Base-by-base conservation (phyloP, 2,329 filamentous ascomycete genomes). In the Trichoderma pleuroti region DNA sequence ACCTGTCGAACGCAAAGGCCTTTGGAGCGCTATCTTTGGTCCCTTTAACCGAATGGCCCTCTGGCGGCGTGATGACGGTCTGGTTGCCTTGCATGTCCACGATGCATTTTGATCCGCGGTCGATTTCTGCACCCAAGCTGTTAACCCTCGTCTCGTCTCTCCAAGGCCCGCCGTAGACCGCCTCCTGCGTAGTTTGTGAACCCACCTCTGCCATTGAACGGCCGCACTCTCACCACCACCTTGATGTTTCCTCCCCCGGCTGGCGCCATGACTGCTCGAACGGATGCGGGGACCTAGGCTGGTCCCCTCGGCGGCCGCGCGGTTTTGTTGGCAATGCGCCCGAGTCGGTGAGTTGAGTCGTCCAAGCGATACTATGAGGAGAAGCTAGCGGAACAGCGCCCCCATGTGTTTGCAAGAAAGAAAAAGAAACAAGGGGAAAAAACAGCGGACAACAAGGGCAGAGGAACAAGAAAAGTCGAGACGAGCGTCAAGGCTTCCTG, bases 171-270 rank as follows among this genome's bases (percentile, higher is more conserved):
- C 46, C 28, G 42, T 32, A 36, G 32, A 18, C 63, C 21, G 36
- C 34, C 46, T 65, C 12, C 64, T 21, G 26, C 42, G 21, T 39
- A 42, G 62, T 67, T 46, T 69, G 60, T 70, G 6, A 56, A 76
- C 85, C 72, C 86, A 95, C 94, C 93, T 95, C 94, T 90, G 78
- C 90, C 90, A 82, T 99, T 99, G 85, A 99, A 99, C 64, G 96
- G 96, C 80, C 96, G 90, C 77, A 92, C 91, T 84, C 96, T 90
- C 86, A 99, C 96, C 86, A 99, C 96, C 85, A 99, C 96, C 91
- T 99, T 99, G 82, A 99, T 99, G 80, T 99, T 99, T 80, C 96
- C 94, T 84, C 92, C 94, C 78, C 93, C 93, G 76, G 88, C 84
- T 72, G 85, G 81, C 75, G 81, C 77, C 81, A 82, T 82, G 77